Evolutionary conservation across 768 basidiomycete species (phyloP).

Genomic region (Sutorius australiensis): DNA sequence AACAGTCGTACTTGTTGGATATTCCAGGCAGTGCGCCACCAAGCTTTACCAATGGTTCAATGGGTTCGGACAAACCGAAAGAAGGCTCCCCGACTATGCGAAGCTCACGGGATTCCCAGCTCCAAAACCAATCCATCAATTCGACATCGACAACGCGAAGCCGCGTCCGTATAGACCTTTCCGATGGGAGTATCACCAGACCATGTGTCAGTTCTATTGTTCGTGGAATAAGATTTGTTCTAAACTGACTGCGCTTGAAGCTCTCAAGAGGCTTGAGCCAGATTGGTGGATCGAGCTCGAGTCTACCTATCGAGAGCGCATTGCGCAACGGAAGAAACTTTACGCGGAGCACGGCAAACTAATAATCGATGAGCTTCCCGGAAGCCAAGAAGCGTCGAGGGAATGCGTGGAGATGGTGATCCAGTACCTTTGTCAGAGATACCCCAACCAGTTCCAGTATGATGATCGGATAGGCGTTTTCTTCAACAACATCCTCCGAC

Average conservation of each 20-base stretch:
- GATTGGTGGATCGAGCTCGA: conserved; percentile 59
- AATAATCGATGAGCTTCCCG: conserved; percentile 45
- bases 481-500: conserved; percentile 40
- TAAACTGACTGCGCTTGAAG: conserved; percentile 18
- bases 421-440: conserved; percentile 54
- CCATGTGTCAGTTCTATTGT: conserved; percentile 42
- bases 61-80: conserved; percentile 1
- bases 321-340: conserved; percentile 40
- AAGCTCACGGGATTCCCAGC: conserved; percentile 42
- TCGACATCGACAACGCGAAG: conserved; percentile 41
- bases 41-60: conserved; percentile 6
- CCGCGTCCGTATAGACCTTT: conserved; percentile 55
- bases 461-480: conserved; percentile 36
- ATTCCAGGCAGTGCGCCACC: not conserved
- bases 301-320: conserved; percentile 44
- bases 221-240: not conserved
- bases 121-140: conserved; percentile 40
- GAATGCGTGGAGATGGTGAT: conserved; percentile 57
- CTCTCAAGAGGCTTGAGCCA: conserved; percentile 46
- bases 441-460: conserved; percentile 49
- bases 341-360: conserved; percentile 37
- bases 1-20: not conserved
- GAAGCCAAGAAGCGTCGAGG: conserved; percentile 44
- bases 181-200: conserved; percentile 54
- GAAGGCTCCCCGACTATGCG: conserved; percentile 37